These are phyloP conservation scores for Trichothecium roseum DNA, from an alignment of 2,329 filamentous ascomycete species.

Conservation along the genomic window DNA sequence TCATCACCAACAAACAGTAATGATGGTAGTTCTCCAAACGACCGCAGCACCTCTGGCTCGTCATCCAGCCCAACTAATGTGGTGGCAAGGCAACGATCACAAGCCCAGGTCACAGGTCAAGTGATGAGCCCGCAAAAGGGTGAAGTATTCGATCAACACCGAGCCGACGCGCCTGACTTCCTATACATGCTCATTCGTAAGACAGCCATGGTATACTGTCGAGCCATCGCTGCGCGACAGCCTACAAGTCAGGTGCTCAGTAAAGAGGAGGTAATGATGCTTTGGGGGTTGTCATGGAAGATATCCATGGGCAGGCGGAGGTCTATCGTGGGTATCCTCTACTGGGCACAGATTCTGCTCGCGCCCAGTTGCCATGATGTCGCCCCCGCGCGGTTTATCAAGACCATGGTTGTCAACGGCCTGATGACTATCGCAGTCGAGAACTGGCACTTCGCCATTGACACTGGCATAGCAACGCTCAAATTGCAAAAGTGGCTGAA, in stretches of 20 bases:
- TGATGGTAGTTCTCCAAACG: not conserved
- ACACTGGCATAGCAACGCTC: constrained; percentile 24
- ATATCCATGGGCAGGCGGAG: constrained; percentile 36
- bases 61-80: constrained; percentile 5
- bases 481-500: constrained; percentile 32
- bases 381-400: constrained; percentile 32
- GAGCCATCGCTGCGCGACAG: constrained; percentile 29
- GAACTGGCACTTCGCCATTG: constrained; percentile 34
- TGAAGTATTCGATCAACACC: too few relatives aligned
- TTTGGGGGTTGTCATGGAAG: constrained; percentile 38
- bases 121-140: too few relatives aligned
- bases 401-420: constrained; percentile 31
- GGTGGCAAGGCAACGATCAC: too few relatives aligned
- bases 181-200: constrained; percentile 36
- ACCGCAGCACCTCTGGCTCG: constrained; percentile 3
- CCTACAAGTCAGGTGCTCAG: constrained; percentile 31
- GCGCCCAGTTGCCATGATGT: constrained; percentile 26
- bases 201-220: constrained; percentile 36
- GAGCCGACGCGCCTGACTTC: constrained; percentile 21
- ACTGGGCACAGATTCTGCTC: constrained; percentile 35
- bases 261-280: constrained; percentile 24
- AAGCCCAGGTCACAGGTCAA: too few relatives aligned
- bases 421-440: constrained; percentile 35
- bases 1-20: not conserved
- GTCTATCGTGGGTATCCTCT: constrained; percentile 34